Base-by-base conservation (phyloP, 176 grass and related monocot genomes). In the Triticum timopheevii region DNA sequence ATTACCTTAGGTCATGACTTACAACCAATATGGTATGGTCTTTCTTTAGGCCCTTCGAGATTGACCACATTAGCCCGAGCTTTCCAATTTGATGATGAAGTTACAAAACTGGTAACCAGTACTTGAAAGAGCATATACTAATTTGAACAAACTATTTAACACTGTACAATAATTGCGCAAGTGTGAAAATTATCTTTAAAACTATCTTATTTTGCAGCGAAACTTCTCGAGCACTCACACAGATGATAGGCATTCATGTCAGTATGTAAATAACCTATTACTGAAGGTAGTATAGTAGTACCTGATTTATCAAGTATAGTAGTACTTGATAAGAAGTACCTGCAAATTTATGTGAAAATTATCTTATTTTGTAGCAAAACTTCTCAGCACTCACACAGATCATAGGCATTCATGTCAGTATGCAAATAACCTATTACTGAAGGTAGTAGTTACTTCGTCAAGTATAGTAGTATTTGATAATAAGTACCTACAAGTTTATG, bases 291-390 rank as follows among this genome's bases (percentile, higher is more conserved):
- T 38, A 30, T 30, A 30, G 28, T 30, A 30, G 28, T 30, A 30
- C 28, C 28, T 30, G 28, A 30, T 30, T 30, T 30, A 30, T 30
- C 28, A 67, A 98, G 50, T 58, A 98, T 44, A 44, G 38, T 40
- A 40, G 39, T 40, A 10, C 2, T 90, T 10, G 92, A 87, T 84
- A 98, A 94, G 81, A 98, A 92, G 66, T 92, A 98, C 84, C 96
- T 95, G 75, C 10, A 65, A 62, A 0, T 33, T 68, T 27, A 76
- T 66, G 61, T 74, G 13, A 39, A 69, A 65, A 25, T 6, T 10
- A 16, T 56, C 8, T 61, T 80, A 81, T 34, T 40, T 54, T 66
- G 1, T 8, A 59, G 31, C 47, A 15, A 27, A 80, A 64, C 2
- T 66, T 54, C 28, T 70, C 13, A 82, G 4, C 19, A 24, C 39